Conservation (phyloP, 352 stramenopile genomes). For the Globisporangium iwayamae region DNA sequence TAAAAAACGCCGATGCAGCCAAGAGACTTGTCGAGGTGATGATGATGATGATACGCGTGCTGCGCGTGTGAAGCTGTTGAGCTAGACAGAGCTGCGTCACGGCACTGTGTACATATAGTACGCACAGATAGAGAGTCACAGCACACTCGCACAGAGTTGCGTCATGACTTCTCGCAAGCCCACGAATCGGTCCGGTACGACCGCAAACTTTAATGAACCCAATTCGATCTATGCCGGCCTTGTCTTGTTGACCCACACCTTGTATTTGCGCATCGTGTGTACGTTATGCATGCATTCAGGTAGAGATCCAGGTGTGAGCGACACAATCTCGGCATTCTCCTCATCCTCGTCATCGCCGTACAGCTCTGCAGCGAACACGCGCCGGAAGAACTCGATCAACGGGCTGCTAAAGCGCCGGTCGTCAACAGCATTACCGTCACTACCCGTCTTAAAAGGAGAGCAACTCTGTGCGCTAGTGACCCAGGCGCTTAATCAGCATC, state of each 20-base stretch:
- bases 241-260: neutral
- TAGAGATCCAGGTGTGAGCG: neutral
- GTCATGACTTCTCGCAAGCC: slow-evolving; percentile 12
- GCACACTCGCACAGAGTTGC: neutral
- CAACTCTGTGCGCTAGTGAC: slow-evolving; percentile 6
- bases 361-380: slow-evolving; percentile 1
- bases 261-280: neutral
- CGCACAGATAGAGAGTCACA: neutral
- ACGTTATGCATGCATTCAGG: neutral
- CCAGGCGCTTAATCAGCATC: neutral
- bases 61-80: neutral
- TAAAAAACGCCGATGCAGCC: neutral
- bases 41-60: neutral
- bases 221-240: neutral
- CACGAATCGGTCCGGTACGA: slow-evolving; percentile 8
- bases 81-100: too few species aligned
- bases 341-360: slow-evolving; percentile 3
- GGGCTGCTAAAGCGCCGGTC: slow-evolving; percentile 10
- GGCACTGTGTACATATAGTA: neutral
- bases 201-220: neutral
- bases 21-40: neutral
- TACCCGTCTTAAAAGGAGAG: slow-evolving; percentile 7
- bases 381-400: neutral
- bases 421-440: slow-evolving; percentile 5
- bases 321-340: neutral